A percentile compares a stretch with the other conserved stretches of the same genome.
Conservation (phyloP, 2,329 filamentous ascomycete species). For the Drechslerella coelobrocha region DNA sequence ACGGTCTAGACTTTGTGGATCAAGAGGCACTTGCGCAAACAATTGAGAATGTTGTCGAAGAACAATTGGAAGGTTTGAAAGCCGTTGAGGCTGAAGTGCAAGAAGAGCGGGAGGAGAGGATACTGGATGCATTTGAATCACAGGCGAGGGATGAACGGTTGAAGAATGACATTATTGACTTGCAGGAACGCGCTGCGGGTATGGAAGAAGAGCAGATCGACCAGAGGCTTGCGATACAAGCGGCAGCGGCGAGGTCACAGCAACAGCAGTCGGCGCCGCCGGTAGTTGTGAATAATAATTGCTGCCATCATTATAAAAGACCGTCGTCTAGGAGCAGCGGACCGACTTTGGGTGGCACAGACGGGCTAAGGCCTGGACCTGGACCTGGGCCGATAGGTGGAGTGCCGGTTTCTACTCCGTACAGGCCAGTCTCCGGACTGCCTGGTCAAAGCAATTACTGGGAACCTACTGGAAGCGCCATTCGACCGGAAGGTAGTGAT, state of each 20-base stretch:
- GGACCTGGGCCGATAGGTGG: too few species aligned
- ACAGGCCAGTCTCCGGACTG: too few species aligned
- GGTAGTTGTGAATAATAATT: slow-evolving; percentile 30
- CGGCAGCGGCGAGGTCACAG: slow-evolving; percentile 9
- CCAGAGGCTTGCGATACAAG: too few species aligned
- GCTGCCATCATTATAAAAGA: slow-evolving; percentile 14
- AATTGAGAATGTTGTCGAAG: not conserved
- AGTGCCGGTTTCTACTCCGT: too few species aligned
- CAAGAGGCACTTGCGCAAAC: slow-evolving; percentile 9
- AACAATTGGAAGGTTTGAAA: not conserved
- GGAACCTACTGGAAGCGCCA: too few species aligned
- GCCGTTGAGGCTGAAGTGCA: not conserved
- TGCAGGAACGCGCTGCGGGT: slow-evolving; percentile 22
- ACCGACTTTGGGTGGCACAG: too few species aligned
- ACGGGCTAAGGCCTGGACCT: too few species aligned
- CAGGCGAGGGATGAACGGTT: not conserved
- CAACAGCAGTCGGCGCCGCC: slow-evolving; percentile 2
- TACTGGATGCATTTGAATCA: not conserved
- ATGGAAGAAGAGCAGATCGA: slow-evolving; percentile 30
- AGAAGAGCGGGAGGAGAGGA: slow-evolving; percentile 3
- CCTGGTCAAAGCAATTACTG: too few species aligned
- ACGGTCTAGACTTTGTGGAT: slow-evolving; percentile 10
- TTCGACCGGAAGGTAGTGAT: too few species aligned
- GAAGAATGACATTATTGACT: slow-evolving; percentile 15
- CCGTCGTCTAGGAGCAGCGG: slow-evolving; percentile 6